Conservation (phyloP, 2,329 filamentous ascomycete species). For the Ilyonectria destructans region DNA sequence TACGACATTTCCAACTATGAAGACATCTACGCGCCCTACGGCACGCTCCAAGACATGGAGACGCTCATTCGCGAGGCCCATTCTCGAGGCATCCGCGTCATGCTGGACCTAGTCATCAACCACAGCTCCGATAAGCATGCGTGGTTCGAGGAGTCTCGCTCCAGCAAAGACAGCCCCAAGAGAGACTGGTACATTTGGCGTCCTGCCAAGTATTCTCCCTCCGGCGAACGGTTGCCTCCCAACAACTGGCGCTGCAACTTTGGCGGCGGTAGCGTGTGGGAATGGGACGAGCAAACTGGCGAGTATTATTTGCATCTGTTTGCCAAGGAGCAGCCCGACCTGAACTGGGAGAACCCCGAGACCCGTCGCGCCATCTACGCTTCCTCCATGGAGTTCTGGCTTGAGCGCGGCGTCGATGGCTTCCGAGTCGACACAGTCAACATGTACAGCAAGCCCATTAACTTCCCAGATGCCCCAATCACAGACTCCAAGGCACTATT, state of each 20-base stretch:
- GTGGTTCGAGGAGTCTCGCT: conserved; percentile 46
- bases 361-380: conserved; percentile 81
- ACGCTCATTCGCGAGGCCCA: conserved; percentile 45
- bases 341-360: conserved; percentile 86
- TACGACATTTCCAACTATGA: conserved; percentile 48
- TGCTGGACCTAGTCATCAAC: conserved; percentile 48
- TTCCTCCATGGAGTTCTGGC: conserved; percentile 84
- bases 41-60: conserved; percentile 47
- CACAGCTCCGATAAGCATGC: conserved; percentile 47
- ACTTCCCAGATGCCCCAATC: conserved; percentile 72
- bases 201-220: conserved; percentile 66
- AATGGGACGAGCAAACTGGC: conserved; percentile 79
- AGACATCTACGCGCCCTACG: conserved; percentile 45
- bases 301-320: conserved; percentile 88
- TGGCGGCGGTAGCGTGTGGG: conserved; percentile 74
- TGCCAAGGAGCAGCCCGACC: conserved; percentile 82
- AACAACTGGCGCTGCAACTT: conserved; percentile 83
- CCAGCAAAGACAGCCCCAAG: conserved; percentile 40
- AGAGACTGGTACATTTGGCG: conserved; percentile 77
- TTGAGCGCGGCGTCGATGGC: conserved; percentile 80
- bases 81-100: conserved; percentile 43
- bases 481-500: conserved; percentile 61
- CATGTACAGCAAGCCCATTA: conserved; percentile 77
- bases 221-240: conserved; percentile 77
- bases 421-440: conserved; percentile 86